phyloP scores from a whole-genome alignment of 306 rosid species.

The Cicer cuneatum region DNA sequence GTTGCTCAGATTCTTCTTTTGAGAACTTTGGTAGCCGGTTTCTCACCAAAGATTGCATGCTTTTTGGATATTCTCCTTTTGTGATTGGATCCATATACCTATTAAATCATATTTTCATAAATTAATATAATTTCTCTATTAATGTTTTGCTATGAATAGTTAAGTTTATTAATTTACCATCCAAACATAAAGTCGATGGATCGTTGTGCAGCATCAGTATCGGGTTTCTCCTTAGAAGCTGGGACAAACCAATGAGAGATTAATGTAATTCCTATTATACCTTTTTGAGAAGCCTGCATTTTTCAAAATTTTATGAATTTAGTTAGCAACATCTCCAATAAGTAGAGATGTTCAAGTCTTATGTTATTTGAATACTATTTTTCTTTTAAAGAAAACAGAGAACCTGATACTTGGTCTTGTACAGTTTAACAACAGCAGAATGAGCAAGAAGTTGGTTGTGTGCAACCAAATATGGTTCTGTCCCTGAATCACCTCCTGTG shows the following conservation, averaged over 20 bases:
- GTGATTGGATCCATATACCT: conserved; percentile 54
- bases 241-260: conserved; percentile 61
- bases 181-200: conserved; percentile 73
- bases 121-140: conserved; percentile 11
- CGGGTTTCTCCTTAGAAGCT: conserved; percentile 31
- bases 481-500: conserved; percentile 41
- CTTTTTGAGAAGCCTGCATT: conserved; percentile 64
- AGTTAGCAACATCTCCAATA: neutral
- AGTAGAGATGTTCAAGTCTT: no score
- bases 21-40: conserved; percentile 45
- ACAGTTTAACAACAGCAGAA: neutral
- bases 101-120: neutral
- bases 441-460: conserved; percentile 45
- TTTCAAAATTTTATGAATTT: conserved; percentile 4
- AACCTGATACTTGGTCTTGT: conserved; percentile 32
- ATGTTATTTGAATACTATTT: neutral
- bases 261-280: conserved; percentile 65
- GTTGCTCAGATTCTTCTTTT: conserved; percentile 37
- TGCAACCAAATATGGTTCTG: conserved; percentile 35
- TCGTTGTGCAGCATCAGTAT: conserved; percentile 57
- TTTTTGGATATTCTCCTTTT: conserved; percentile 48
- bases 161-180: conserved; percentile 57
- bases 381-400: neutral
- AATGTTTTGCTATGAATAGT: conserved; percentile 1
- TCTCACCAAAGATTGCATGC: conserved; percentile 45